These are phyloP conservation scores for Wickerhamomyces canadensis DNA, from an alignment of 805 yeast species.

Conservation along the genomic window DNA sequence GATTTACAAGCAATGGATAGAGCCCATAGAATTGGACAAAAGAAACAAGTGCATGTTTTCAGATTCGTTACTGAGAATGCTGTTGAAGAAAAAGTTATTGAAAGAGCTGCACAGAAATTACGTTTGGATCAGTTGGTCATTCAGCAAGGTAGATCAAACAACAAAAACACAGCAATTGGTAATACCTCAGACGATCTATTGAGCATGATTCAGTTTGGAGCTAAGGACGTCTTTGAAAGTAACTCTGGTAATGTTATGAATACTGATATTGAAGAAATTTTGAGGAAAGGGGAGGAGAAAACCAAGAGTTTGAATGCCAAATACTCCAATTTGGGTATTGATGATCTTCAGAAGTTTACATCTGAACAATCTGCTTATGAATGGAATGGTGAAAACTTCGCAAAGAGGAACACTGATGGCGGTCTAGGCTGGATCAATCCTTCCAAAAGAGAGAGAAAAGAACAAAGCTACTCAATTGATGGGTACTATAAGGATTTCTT, in stretches of 20 bases:
- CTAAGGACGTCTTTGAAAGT: conserved; percentile 75
- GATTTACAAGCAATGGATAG: conserved; percentile 98
- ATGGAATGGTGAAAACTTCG: conserved; percentile 85
- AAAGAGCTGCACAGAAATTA: conserved; percentile 91
- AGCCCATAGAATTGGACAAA: conserved; percentile 96
- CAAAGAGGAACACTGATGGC: conserved; percentile 35
- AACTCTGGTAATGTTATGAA: conserved; percentile 27
- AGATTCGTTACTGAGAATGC: conserved; percentile 94
- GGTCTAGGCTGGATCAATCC: conserved; percentile 66
- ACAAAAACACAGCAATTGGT: conserved; percentile 45
- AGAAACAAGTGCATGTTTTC: conserved; percentile 88
- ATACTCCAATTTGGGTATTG: conserved; percentile 81
- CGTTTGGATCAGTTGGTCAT: conserved; percentile 91
- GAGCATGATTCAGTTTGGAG: conserved; percentile 97
- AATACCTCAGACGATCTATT: conserved; percentile 77
- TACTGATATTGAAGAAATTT: conserved; percentile 79
- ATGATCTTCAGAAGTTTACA: conserved; percentile 88
- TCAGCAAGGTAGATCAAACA: conserved; percentile 75
- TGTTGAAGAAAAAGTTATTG: conserved; percentile 92
- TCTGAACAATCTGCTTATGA: conserved; percentile 88
- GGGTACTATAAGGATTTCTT: conserved; percentile 71
- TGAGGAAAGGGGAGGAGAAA: conserved; percentile 74
- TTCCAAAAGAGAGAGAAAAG: conserved; percentile 68
- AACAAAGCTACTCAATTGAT: conserved; percentile 72
- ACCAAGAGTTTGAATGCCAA: conserved; percentile 76